Evolutionary conservation across 352 stramenopile species (phyloP).

Genomic region (Pythium inflatum): DNA sequence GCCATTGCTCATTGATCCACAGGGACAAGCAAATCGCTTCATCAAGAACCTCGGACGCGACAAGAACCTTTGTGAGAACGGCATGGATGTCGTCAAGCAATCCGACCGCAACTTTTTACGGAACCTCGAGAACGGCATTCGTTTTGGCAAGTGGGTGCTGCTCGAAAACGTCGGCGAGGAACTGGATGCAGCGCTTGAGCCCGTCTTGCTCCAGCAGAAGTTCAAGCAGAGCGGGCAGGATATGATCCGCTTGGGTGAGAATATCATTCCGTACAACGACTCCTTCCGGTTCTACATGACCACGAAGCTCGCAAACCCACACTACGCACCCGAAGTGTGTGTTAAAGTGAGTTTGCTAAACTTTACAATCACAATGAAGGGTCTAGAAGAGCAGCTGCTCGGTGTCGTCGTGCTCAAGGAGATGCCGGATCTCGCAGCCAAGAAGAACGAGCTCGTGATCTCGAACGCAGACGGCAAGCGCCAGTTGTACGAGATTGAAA

Average conservation of each 20-base stretch:
- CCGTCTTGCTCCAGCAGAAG: slow-evolving; percentile 89
- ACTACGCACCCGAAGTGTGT: slow-evolving; percentile 91
- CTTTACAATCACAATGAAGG: slow-evolving; percentile 93
- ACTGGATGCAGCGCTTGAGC: slow-evolving; percentile 90
- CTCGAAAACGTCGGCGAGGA: slow-evolving; percentile 91
- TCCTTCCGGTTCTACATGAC: slow-evolving; percentile 93
- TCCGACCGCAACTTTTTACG: slow-evolving; percentile 88
- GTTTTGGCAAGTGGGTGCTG: slow-evolving; percentile 91
- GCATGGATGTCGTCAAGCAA: slow-evolving; percentile 92
- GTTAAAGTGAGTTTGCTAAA: slow-evolving; percentile 94
- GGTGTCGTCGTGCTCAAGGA: slow-evolving; percentile 90
- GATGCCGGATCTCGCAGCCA: slow-evolving; percentile 87
- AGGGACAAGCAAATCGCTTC: slow-evolving; percentile 93
- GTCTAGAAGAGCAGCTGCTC: slow-evolving; percentile 90
- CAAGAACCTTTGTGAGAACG: slow-evolving; percentile 85
- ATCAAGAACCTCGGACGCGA: slow-evolving; percentile 90
- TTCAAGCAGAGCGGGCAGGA: slow-evolving; percentile 93
- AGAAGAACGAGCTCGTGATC: slow-evolving; percentile 91
- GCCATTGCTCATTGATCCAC: slow-evolving; percentile 91
- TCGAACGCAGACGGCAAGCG: slow-evolving; percentile 89
- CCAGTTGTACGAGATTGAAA: slow-evolving; percentile 92
- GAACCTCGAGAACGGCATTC: slow-evolving; percentile 88
- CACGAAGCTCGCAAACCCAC: slow-evolving; percentile 92
- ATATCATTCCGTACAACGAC: slow-evolving; percentile 92
- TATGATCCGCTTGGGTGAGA: slow-evolving; percentile 92